phyloP scores from a whole-genome alignment of 73 alveolate genomes.

The Paramecium primaurelia region DNA sequence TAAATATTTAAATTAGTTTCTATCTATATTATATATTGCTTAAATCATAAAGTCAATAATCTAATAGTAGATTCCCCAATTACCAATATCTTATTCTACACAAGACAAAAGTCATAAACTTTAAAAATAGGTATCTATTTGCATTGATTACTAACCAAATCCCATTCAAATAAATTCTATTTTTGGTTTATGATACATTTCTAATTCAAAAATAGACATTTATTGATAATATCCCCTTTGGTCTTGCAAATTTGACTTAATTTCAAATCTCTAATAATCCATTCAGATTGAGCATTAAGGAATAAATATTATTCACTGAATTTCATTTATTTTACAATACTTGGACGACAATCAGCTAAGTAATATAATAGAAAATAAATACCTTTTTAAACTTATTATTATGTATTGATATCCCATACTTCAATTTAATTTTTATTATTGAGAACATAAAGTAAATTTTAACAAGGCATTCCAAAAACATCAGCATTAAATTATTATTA shows the following conservation, averaged over 20 bases:
- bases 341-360: conserved; percentile 45
- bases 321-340: not conserved
- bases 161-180: not conserved
- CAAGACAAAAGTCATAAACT: conserved; percentile 2
- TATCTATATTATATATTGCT: not conserved
- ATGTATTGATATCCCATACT: not conserved
- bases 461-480: conserved; percentile 12
- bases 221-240: not conserved
- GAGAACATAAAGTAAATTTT: not conserved
- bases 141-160: not conserved
- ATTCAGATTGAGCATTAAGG: not conserved
- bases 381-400: not conserved
- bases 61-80: conserved; percentile 16
- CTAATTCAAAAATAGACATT: not conserved
- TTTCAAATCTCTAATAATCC: conserved; percentile 16
- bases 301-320: not conserved
- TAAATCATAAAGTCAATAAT: not conserved
- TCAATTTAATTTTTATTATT: conserved; percentile 9
- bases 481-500: conserved; percentile 16
- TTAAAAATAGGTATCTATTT: not conserved
- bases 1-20: not conserved
- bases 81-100: not conserved
- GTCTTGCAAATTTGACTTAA: not conserved
- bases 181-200: not conserved
- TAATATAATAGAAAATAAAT: not conserved